Base-by-base conservation (phyloP, 1,284 basidiomycete genomes). In the Boletus mariae region DNA sequence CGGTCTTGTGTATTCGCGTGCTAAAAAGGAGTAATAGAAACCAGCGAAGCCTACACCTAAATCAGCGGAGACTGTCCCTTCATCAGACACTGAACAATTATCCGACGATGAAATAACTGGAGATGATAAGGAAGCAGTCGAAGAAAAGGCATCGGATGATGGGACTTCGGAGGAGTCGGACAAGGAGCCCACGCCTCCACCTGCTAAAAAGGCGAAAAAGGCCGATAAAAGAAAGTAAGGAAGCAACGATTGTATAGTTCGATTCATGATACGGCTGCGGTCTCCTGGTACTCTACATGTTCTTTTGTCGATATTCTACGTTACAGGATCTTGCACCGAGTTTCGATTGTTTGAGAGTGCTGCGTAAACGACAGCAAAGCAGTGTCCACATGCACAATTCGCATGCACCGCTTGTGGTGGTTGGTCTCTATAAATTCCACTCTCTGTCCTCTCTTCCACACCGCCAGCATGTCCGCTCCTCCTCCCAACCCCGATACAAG, bases 401-500 rank as follows among this genome's bases (percentile, higher is more conserved):
- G 41, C 5, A 44, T 45, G 63, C 57, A 69, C 61, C 32, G 65
- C 61, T 58, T 60, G 45, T 47, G 15, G 34, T 12, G 49, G 43
- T 37, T 47, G 43, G 32, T 5, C 9, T 41, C 43, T 70, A 72
- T 71, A 68, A 68, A 68, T 42, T 13, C 64, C 62, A 41, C 38
- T n/a, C 51, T 3, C 40, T 50, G 5, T 35, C 35, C 43, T 54
- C 54, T 55, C 43, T n/a, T 34, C 48, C 49, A 47, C 25, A 57
- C 63, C 49, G 35, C 47, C 55, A 62, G 40, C 57, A 71, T 68
- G 61, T 76, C 81, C 72, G 73, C 76, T 47, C 75, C 79, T 53
- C 77, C 80, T 25, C 58, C 62, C 26, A 89, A 88, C 67, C 82
- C 80, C 15, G 87, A 89, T 64, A 68, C 67, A n/a, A 78, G 86